Percentiles rank a stretch among this genome's conserved stretches.
phyloP scores from a whole-genome alignment of 768 basidiomycete species.

The Termitomyces sp. region DNA sequence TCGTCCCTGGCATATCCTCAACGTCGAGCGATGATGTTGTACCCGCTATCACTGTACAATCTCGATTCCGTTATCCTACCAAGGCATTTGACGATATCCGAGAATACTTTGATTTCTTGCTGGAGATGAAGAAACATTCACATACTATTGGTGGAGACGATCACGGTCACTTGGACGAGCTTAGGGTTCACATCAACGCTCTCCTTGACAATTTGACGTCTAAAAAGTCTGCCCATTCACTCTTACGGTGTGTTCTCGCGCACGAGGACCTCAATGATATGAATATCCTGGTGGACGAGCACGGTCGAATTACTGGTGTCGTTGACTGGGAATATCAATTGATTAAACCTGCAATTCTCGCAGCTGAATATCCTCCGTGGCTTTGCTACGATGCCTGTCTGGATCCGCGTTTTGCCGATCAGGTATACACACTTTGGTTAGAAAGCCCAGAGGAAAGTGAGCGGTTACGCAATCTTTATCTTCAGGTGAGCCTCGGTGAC shows the following conservation, averaged over 20 bases:
- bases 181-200: background rate
- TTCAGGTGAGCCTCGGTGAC: constrained; percentile 1
- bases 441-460: constrained; percentile 10
- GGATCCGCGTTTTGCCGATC: constrained; percentile 6
- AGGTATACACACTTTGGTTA: constrained; percentile 1
- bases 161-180: background rate
- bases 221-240: background rate
- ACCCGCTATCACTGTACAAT: background rate
- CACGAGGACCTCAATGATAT: background rate
- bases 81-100: constrained; percentile 7
- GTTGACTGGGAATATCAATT: background rate
- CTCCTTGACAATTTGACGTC: no score
- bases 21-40: background rate
- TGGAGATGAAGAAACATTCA: constrained; percentile 9
- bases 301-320: background rate
- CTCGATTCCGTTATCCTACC: no score
- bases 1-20: constrained; percentile 4
- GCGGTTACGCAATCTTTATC: constrained; percentile 4
- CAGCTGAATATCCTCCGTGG: background rate
- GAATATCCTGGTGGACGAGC: background rate
- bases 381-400: constrained; percentile 1
- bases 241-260: background rate
- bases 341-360: background rate
- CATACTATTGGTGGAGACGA: constrained; percentile 1
- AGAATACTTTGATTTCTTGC: constrained; percentile 10